Evolutionary conservation across 768 basidiomycete species (phyloP).

Genomic region (Hericium coralloides): DNA sequence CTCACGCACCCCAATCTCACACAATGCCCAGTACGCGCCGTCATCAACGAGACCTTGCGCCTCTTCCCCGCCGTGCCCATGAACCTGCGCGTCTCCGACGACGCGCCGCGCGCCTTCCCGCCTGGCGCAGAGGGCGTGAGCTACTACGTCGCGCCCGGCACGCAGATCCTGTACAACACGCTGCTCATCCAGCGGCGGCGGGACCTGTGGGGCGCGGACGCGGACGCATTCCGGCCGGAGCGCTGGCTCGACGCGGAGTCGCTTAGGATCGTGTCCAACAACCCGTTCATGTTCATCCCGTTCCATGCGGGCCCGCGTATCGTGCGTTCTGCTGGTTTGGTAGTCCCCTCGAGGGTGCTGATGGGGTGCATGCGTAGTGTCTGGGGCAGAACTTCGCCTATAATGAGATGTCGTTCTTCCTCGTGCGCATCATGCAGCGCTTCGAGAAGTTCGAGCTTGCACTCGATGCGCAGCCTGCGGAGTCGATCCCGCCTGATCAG

Average conservation of each 20-base stretch:
- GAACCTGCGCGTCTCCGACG: background rate
- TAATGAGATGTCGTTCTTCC: slow-evolving; percentile 43
- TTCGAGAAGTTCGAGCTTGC: slow-evolving; percentile 13
- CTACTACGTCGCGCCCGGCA: background rate
- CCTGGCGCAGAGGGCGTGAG: slow-evolving; percentile 16
- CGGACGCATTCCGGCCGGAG: slow-evolving; percentile 30
- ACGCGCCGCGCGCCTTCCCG: background rate
- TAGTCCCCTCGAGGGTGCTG: background rate
- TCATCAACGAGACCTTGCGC: slow-evolving; percentile 22
- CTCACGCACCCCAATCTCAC: slow-evolving; percentile 5
- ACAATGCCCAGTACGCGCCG: slow-evolving; percentile 22
- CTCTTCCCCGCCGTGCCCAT: background rate
- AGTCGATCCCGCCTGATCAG: background rate
- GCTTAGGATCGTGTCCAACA: slow-evolving; percentile 40
- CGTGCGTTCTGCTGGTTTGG: background rate
- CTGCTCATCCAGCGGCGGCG: slow-evolving; percentile 28
- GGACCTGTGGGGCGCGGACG: slow-evolving; percentile 50
- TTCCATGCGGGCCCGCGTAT: slow-evolving; percentile 62
- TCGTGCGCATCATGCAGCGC: slow-evolving; percentile 24
- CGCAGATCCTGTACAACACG: slow-evolving; percentile 13
- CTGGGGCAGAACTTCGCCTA: slow-evolving; percentile 50
- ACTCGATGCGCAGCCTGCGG: slow-evolving; percentile 6
- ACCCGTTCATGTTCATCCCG: slow-evolving; percentile 59
- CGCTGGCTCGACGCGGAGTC: slow-evolving; percentile 49
- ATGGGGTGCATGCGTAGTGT: slow-evolving; percentile 22